These are phyloP conservation scores for Fusarium verticillioides DNA, from an alignment of 2,329 filamentous ascomycete species.

Conservation along the genomic window DNA sequence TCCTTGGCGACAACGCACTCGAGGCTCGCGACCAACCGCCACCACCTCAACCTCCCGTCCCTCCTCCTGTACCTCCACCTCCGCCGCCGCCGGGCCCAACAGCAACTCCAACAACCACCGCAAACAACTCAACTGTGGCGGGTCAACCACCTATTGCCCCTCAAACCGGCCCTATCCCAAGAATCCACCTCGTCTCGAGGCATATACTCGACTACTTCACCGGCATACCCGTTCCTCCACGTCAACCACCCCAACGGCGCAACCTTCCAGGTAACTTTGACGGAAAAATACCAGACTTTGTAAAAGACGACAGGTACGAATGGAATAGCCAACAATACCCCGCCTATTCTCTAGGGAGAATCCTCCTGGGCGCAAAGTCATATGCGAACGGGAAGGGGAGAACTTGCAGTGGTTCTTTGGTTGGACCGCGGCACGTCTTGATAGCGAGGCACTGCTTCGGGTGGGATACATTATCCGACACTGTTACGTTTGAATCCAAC, in stretches of 20 bases:
- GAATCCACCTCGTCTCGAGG: not conserved
- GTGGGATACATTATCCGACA: rapidly evolving
- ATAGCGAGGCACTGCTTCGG: constrained; percentile 12
- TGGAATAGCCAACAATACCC: constrained; percentile 7
- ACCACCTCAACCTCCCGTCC: not conserved
- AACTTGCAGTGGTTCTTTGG: constrained; percentile 4
- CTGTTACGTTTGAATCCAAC: not conserved
- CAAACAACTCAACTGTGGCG: not conserved
- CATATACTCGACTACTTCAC: not conserved
- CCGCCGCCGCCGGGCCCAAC: not conserved
- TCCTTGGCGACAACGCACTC: not conserved
- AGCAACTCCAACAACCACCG: not conserved
- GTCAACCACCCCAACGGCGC: not conserved
- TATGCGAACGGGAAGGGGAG: rapidly evolving
- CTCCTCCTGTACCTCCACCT: not conserved
- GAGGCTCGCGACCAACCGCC: not conserved
- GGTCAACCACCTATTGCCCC: no score
- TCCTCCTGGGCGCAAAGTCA: not conserved
- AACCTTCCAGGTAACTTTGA: no score
- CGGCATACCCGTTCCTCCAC: not conserved
- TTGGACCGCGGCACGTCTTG: constrained; percentile 21
- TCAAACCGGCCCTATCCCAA: not conserved
- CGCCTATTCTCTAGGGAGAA: not conserved
- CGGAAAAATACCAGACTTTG: not conserved
- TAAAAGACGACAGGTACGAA: not conserved